Evolutionary conservation across 1,284 basidiomycete species (phyloP), one percentile per base, ranked within the genome.

Genomic region (Blastosporella zonata): DNA sequence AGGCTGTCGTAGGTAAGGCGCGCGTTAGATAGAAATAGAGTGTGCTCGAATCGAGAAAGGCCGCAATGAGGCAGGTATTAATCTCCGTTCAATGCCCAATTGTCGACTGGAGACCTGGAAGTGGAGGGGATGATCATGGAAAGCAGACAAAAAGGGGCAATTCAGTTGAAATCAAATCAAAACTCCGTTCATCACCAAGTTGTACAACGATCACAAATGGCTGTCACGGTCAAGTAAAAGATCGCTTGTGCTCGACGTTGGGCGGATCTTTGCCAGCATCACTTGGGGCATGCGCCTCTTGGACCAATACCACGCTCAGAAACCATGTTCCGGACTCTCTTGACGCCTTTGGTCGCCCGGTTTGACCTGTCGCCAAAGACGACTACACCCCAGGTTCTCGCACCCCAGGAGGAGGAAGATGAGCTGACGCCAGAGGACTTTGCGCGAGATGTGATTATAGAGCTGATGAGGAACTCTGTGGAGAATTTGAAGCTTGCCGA

Each of bases 391-490:
- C 57, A 63, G 18, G 57, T 61, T n/a, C 58, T 63, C 28, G 52
- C 58, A n/a, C 46, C 55, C 25, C 53, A 55, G 17, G 62, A 53
- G 13, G 63, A 68, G 28, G 69, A 72, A 22, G 73, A 76, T 50
- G 74, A 75, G 29, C 56, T 75, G 34, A 69, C 73, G 15, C 81
- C 82, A 9, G 84, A 87, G 61, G 81, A 87, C 59, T 86, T 87
- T 62, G 83, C 82, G 7, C 68, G 82, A 50, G 84, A 87, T 64
- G 84, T 84, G 20, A 69, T 85, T 34, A 70, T 86, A 21, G 80
- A 87, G 63, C 65, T 87, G 35, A 86, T 88, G 84, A 69, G 82
- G 29, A 80, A 79, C 53, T 69, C 80, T 1, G 76, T 87, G 23
- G 84, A 87, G 56, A 77, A 77, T 53, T 67, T 88, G 52, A 87